Evolutionary conservation across 805 yeast genomes (phyloP), one percentile per base, ranked within the genome.

Genomic region (Ogataea pignaliae): DNA sequence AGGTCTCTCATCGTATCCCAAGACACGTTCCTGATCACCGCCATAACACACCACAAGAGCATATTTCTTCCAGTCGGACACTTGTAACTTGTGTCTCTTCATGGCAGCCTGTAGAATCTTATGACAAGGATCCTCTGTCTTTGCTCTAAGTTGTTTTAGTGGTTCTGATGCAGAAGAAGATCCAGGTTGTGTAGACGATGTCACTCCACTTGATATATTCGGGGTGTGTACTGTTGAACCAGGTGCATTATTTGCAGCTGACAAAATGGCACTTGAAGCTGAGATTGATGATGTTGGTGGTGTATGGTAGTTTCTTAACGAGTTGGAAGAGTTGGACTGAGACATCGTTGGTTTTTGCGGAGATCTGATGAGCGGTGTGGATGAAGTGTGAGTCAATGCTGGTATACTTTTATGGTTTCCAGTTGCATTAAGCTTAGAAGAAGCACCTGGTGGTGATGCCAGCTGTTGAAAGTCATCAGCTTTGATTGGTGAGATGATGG

Each of bases 1-100:
- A 0, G 99, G 99, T 61, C 81, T 85, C 58, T 91, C 99, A 26
- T 88, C 87, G 50, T 86, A 70, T 33, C 85, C 87, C 38, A 93
- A 65, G 10, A 89, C 79, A 28, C 97, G 70, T 59, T 91, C 97
- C 56, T 85, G 85, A 60, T 89, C 96, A 18, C 93, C 96, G 16
- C 93, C 96, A 59, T 88, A 89, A 59, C 95, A 85, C 13, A 91
- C 85, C 14, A 90, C 89, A 41, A 91, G 68, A 2, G 90, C 96
- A 60, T 89, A 91, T 56, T 88, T 85, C 41, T 85, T 75, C 90
- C 96, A 86, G 58, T 88, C 96, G 41, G 79, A 83, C 29, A 79
- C 77, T 37, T 79, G 81, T 39, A 91, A 73, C 46, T 81, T 82
- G 65, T 90, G 95, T 48, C 95, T 75, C 53, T 83, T 79, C 85